Evolutionary conservation across 345 rosid species (phyloP), one percentile per base, ranked within the genome.

Genomic region (Moricandia arvensis): DNA sequence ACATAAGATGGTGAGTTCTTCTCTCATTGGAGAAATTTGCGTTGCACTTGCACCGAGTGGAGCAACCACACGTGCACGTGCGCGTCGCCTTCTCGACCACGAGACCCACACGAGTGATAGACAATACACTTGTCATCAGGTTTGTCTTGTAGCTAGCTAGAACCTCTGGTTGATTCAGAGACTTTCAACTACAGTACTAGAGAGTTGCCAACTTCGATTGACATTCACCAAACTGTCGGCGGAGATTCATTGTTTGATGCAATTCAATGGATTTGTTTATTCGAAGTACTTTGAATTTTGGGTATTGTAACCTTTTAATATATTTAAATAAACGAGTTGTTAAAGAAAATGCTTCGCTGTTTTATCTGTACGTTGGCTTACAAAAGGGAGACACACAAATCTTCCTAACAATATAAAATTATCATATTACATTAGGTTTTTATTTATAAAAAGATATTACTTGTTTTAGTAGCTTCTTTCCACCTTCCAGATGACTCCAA

Each of bases 401-500:
- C 86, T 85, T 78, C 34, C 74, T 60, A 59, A 54, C 43, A 57
- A 68, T 77, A n/a, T 74, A 64, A 60, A 57, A 53, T 51, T 24
- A 47, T 47, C 6, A 45, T 45, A 31, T 12, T n/a, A 21, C 2
- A 41, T 38, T 15, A 10, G 15, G 13, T 18, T 30, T 13, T 30
- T 12, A 37, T 49, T 17, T 24, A 55, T 55, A 21, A 55, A 55
- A 17, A 30, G 8, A 17, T 5, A 24, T 24, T 64, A 30, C 37
- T 70, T 57, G 16, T 66, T 71, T 66, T 49, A 60, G 78, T 78
- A 72, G 79, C 81, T 87, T 84, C 90, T 86, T 38, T 79, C 66
- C 80, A 83, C 87, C 87, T 89, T 86, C 90, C 89, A 76, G 27
- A 69, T 76, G 86, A 47, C 79, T 75, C 81, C 81, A 78, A 75